Conservation (phyloP, 495 filamentous ascomycete genomes). For the Hypoxylon rickii region DNA sequence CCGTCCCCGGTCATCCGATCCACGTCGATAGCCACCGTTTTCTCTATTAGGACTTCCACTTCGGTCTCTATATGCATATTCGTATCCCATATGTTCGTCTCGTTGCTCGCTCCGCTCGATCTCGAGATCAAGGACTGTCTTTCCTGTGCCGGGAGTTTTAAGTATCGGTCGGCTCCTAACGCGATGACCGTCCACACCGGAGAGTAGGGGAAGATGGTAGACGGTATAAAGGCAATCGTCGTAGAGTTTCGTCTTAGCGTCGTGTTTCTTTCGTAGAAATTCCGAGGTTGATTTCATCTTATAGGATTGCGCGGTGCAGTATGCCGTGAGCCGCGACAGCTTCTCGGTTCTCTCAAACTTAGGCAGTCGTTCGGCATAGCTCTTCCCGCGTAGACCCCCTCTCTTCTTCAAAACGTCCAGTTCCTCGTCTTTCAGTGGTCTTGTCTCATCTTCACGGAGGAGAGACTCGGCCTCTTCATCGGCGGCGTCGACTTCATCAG, state of each 20-base stretch:
- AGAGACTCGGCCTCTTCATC: slow-evolving; percentile 53
- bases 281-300: slow-evolving; percentile 82
- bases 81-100: slow-evolving; percentile 87
- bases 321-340: slow-evolving; percentile 87
- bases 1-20: slow-evolving; percentile 13
- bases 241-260: slow-evolving; percentile 96
- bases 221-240: slow-evolving; percentile 97
- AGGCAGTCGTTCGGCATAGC: slow-evolving; percentile 91
- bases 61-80: slow-evolving; percentile 41
- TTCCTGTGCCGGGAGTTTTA: slow-evolving; percentile 86
- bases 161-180: slow-evolving; percentile 86
- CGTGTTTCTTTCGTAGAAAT: slow-evolving; percentile 87
- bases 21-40: slow-evolving; percentile 18
- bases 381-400: slow-evolving; percentile 75
- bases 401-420: slow-evolving; percentile 65
- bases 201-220: slow-evolving; percentile 88
- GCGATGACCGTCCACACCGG: slow-evolving; percentile 82
- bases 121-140: slow-evolving; percentile 89
- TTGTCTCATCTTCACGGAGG: slow-evolving; percentile 62
- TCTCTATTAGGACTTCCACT: slow-evolving; percentile 20
- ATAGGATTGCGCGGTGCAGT: slow-evolving; percentile 93
- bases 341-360: slow-evolving; percentile 88
- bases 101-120: slow-evolving; percentile 91
- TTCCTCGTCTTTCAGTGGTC: slow-evolving; percentile 81
- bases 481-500: slow-evolving; percentile 58